phyloP scores from a whole-genome alignment of 768 basidiomycete species.

The Hericium alpestre region DNA sequence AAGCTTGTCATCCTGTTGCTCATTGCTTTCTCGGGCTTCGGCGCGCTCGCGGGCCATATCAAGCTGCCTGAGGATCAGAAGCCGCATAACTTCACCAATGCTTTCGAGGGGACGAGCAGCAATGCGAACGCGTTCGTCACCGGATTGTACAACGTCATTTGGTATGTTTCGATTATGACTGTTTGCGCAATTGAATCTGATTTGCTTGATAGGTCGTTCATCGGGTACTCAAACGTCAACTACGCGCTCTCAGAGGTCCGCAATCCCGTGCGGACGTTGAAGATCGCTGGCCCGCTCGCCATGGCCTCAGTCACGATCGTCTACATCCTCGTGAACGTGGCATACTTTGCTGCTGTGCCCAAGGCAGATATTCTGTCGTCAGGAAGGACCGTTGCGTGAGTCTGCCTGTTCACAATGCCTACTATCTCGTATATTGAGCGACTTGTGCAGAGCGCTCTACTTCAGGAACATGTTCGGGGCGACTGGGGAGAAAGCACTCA shows the following conservation, averaged over 20 bases:
- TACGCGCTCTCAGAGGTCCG: slow-evolving; percentile 63
- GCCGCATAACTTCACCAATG: slow-evolving; percentile 39
- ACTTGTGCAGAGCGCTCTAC: slow-evolving; percentile 44
- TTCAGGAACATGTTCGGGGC: slow-evolving; percentile 66
- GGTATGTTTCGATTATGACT: slow-evolving; percentile 26
- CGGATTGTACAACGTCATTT: slow-evolving; percentile 62
- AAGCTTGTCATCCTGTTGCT: slow-evolving; percentile 47
- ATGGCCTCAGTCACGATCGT: slow-evolving; percentile 47
- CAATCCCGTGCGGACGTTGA: slow-evolving; percentile 62
- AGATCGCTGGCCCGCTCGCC: slow-evolving; percentile 57
- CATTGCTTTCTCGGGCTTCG: slow-evolving; percentile 43
- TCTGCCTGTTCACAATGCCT: background rate
- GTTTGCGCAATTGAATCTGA: background rate
- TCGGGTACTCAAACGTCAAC: slow-evolving; percentile 67
- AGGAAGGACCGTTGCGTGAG: slow-evolving; percentile 58
- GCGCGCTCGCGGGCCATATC: slow-evolving; percentile 30
- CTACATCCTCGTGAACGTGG: slow-evolving; percentile 58
- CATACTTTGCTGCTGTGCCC: slow-evolving; percentile 66
- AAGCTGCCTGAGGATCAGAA: slow-evolving; percentile 27
- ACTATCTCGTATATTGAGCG: background rate
- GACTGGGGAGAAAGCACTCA: slow-evolving; percentile 48
- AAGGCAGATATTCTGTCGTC: slow-evolving; percentile 59
- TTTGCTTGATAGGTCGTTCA: slow-evolving; percentile 42
- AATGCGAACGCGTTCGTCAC: slow-evolving; percentile 46
- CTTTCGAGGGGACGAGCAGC: background rate